Base-by-base conservation (phyloP, 192 early-diverging fungal genomes). In the Entomortierella beljakovae region DNA sequence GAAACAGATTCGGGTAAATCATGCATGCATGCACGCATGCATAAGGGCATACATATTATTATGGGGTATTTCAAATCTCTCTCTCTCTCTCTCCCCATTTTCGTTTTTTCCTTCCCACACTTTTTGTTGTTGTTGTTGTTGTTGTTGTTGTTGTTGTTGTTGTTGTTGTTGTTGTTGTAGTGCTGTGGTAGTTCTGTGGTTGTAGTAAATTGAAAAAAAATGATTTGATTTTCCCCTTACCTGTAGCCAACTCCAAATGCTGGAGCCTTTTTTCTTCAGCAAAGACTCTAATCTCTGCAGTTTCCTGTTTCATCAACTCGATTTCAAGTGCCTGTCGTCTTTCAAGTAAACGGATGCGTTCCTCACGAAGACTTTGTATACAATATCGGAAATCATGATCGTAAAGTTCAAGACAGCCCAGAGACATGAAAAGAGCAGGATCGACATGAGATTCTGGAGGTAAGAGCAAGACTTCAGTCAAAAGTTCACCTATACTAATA, bases 261-360 rank as follows among this genome's bases (percentile, higher is more conserved):
- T 67, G 52, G 4, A 55, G 13, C 7, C 40, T 23, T 4, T 29
- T 26, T 29, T 67, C 64, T 40, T 67, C 64, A 13, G 50, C 54
- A 28, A 15, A 31, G n/a, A 67, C n/a, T 10, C 43, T 1, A 0
- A 55, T 55, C 38, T 48, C 53, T 32, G 40, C 40, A 57, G 54
- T 67, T 25, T 67, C 64, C 25, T 57, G 64, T 67, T 38, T 55
- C 35, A 67, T 57, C 18, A 40, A 23, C 54, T 67, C 64, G 6
- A 67, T 2, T 42, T 67, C 64, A 0, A 67, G 18, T 16, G 26
- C 64, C 53, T 57, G 52, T 1, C 64, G 28, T 43, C 40, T 31
- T 28, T 67, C 64, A 8, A 67, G 11, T 3, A 67, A 38, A 2
- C 64, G 2, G 11, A 32, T 67, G 4, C 64, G 52, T 42, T 67